Base-by-base conservation (phyloP, 768 basidiomycete genomes). In the Ramaria rubella region DNA sequence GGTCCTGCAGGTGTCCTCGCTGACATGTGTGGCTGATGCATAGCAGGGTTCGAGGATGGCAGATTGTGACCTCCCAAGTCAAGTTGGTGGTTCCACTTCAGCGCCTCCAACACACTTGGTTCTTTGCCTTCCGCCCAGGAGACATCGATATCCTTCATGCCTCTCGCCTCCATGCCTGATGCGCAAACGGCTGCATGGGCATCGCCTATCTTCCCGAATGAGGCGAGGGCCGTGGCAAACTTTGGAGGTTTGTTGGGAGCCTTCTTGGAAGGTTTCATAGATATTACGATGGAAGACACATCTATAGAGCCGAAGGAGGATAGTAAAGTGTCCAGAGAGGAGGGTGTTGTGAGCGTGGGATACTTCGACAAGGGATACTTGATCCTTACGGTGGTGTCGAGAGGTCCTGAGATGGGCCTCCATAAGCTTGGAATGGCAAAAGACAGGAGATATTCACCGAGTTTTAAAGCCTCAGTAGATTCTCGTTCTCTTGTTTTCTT, bases 121-220 rank as follows among this genome's bases (percentile, higher is more conserved):
- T 91, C 90, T 62, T 78, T 78, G 11, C 85, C 85, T 42, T 77
- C 84, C 15, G 82, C 83, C 90, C 90, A 93, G 0, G 74, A 70
- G 0, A 89, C 76, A 46, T 90, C 87, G 49, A 92, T 74, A 15
- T 80, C 82, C 4, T 75, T 74, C 57, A 87, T 58, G 0, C 79
- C 83, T 44, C 72, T 70, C 57, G 80, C 80, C 51, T 69, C 74
- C 43, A 70, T 70, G 17, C 75, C 79, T 57, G 71, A 82, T 24
- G 79, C 83, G 61, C 82, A 82, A 1, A 91, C 84, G 2, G 82
- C 86, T 2, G 82, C 85, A 64, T 89, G 88, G 2, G 90, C 89
- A 40, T 86, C 80, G 1, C 83, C 78, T 44, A 91, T 83, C 61
- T 83, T 85, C 58, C 81, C 79, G 67, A 91, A 92, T 5, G 87